Evolutionary conservation across 495 filamentous ascomycete genomes (phyloP).

Genomic region (Astrothelium macrocarpum): DNA sequence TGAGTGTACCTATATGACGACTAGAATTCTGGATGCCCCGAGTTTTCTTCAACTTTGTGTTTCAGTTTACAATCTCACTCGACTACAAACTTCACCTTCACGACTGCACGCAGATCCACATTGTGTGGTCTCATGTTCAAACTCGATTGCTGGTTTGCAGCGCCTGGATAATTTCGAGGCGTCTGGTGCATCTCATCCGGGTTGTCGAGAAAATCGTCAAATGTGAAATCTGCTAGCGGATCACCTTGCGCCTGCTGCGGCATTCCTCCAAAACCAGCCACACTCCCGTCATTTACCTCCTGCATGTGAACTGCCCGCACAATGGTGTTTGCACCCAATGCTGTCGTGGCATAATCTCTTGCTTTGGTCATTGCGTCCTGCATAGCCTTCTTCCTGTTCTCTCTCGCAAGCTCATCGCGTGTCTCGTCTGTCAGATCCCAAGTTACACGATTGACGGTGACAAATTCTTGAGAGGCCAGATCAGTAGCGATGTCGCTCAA

Average conservation of each 20-base stretch:
- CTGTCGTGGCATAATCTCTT: conserved; percentile 3
- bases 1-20: too few relatives aligned
- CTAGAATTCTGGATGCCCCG: too few relatives aligned
- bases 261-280: not conserved
- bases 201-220: too few relatives aligned
- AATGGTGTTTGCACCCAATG: not conserved
- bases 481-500: conserved; percentile 1
- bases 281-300: not conserved
- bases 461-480: not conserved
- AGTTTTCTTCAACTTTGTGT: not conserved
- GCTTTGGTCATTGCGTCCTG: conserved; percentile 3
- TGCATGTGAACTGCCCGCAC: not conserved
- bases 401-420: not conserved
- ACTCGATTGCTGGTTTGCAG: not conserved
- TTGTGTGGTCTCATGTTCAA: not conserved
- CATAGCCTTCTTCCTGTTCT: conserved; percentile 2
- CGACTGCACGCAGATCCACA: not conserved
- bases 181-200: not conserved
- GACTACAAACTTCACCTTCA: not conserved
- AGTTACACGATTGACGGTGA: conserved; percentile 1
- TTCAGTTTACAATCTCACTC: not conserved
- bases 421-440: conserved; percentile 6
- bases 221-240: too few relatives aligned
- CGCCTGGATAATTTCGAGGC: not conserved
- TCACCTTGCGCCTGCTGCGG: not conserved